Evolutionary conservation across 768 basidiomycete genomes (phyloP).

Genomic region (Psilocybe cyanescens): DNA sequence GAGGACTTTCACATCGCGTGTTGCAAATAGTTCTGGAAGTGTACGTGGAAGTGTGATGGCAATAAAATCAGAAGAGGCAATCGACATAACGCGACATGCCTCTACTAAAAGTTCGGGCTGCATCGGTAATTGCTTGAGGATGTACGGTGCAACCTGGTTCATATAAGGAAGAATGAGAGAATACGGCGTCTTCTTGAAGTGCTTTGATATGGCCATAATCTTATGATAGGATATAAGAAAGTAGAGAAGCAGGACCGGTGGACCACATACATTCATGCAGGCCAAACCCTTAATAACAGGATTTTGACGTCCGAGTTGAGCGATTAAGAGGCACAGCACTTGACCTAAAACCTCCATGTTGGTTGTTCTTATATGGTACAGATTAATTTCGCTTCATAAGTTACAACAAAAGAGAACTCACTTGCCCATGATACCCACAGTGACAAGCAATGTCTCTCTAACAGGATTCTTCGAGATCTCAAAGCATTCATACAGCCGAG

Average conservation of each 20-base stretch:
- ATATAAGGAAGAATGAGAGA: slow-evolving; percentile 73
- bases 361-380: slow-evolving; percentile 39
- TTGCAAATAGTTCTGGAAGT: slow-evolving; percentile 71
- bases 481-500: slow-evolving; percentile 51
- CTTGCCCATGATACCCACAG: slow-evolving; percentile 61
- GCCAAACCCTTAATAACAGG: slow-evolving; percentile 72
- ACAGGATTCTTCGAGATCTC: slow-evolving; percentile 47
- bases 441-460: slow-evolving; percentile 68
- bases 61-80: slow-evolving; percentile 63
- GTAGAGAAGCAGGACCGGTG: slow-evolving; percentile 3
- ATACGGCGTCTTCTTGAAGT: slow-evolving; percentile 65
- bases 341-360: slow-evolving; percentile 59
- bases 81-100: slow-evolving; percentile 68
- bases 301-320: slow-evolving; percentile 69
- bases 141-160: slow-evolving; percentile 64
- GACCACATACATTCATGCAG: slow-evolving; percentile 59
- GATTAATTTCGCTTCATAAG: background rate
- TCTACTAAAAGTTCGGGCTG: slow-evolving; percentile 66
- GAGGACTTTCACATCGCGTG: slow-evolving; percentile 60
- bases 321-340: slow-evolving; percentile 63
- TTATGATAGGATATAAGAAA: slow-evolving; percentile 28
- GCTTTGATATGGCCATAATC: slow-evolving; percentile 61
- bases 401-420: slow-evolving; percentile 23
- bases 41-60: slow-evolving; percentile 63
- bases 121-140: slow-evolving; percentile 59